Evolutionary conservation across 345 rosid species (phyloP), one percentile per base, ranked within the genome.

Genomic region (Nephelium lappaceum): DNA sequence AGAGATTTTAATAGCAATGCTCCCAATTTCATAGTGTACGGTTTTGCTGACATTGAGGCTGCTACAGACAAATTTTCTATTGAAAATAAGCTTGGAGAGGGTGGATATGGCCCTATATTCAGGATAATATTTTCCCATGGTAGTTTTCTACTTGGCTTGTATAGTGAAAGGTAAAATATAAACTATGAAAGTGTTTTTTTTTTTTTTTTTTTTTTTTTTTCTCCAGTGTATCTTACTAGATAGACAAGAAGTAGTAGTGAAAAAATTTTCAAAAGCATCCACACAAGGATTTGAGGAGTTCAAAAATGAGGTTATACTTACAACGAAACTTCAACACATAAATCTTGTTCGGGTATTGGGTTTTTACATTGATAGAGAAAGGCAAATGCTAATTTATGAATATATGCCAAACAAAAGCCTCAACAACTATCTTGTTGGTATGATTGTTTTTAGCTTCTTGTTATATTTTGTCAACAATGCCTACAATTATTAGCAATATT

Each of bases 61-160:
- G 91, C 91, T 49, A 88, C 91, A 2, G 12, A 78, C 27, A 66
- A 79, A 67, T 85, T 88, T 80, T 81, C 85, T 0, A 6, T 25
- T 5, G 79, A 63, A 78, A 88, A 85, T 60, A 78, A 76, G 69
- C 78, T 88, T 64, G 91, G 89, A 25, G 74, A 81, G 76, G 91
- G 89, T 73, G 91, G 91, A 15, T 88, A 74, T 77, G 88, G 88
- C 18, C 86, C 91, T 42, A 87, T 87, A 60, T 85, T 83, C 47
- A 83, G 80, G 88, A 87, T 83, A 47, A 24, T 11, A 12, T 31
- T 62, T 9, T 18, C 5, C 1, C 8, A 5, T 18, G 23, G 1
- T 58, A 58, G 10, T 1, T 8, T 5, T 18, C 8, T 58, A 5
- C 11, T 8, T 7, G 5, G 12, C 9, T 23, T 18, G 41, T 36